Evolutionary conservation across 1,139 yeast genomes (phyloP).

Genomic region (Saccharomyces pastorianus): DNA sequence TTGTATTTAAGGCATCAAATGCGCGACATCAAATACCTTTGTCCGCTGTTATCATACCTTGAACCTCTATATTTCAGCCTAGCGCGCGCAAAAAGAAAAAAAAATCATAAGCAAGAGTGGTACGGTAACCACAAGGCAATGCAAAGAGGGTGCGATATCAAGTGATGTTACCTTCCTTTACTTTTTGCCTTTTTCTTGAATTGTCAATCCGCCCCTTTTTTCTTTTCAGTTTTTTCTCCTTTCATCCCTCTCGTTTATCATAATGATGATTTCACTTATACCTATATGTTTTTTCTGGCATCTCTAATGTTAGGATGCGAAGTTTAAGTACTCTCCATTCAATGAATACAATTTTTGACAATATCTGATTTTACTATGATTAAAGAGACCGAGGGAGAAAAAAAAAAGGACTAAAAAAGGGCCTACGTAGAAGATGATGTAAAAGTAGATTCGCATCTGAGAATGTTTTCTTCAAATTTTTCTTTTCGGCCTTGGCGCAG

Average conservation of each 20-base stretch:
- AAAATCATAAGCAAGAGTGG: neutral
- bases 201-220: conserved; percentile 1
- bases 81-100: neutral
- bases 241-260: neutral
- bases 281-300: conserved; percentile 29
- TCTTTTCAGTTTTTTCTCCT: neutral
- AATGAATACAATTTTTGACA: conserved; percentile 28
- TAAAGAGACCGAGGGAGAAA: neutral
- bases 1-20: neutral
- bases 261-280: conserved; percentile 24
- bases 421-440: neutral
- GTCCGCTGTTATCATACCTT: neutral
- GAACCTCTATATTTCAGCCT: too few relatives aligned
- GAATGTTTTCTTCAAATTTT: neutral
- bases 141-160: neutral
- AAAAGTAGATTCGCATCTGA: neutral
- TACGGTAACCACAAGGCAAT: neutral
- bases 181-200: neutral
- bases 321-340: conserved; percentile 32
- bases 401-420: neutral
- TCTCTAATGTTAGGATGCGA: conserved; percentile 32
- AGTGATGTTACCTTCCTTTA: neutral
- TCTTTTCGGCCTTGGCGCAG: neutral
- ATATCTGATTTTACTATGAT: conserved; percentile 2
- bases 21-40: neutral